These are phyloP conservation scores for Nissolia schottii DNA, from an alignment of 306 rosid species.

Conservation along the genomic window DNA sequence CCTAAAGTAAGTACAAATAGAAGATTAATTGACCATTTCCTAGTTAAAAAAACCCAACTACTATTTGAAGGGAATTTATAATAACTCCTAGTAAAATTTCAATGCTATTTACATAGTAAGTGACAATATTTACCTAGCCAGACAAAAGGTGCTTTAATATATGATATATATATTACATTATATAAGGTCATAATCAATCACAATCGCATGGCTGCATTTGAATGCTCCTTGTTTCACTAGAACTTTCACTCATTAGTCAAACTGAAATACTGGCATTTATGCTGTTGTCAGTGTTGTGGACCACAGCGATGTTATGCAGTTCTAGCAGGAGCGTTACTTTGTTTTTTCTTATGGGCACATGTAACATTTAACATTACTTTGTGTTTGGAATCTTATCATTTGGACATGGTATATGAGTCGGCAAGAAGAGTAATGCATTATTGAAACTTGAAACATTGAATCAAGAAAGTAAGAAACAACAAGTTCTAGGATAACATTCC, in stretches of 20 bases:
- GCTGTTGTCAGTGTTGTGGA: neutral
- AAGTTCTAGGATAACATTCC: slow-evolving; percentile 9
- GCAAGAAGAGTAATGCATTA: neutral
- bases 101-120: neutral
- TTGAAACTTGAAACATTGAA: slow-evolving; percentile 19
- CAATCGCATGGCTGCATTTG: neutral
- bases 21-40: slow-evolving; percentile 2
- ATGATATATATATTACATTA: neutral
- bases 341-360: neutral
- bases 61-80: neutral
- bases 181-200: neutral
- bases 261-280: neutral
- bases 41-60: neutral
- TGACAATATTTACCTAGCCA: neutral
- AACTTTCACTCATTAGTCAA: neutral
- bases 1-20: slow-evolving; percentile 19
- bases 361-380: neutral
- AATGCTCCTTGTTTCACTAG: neutral
- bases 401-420: neutral
- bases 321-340: neutral
- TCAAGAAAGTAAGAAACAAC: slow-evolving; percentile 18
- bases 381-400: neutral
- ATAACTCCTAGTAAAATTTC: neutral
- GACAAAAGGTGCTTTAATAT: neutral
- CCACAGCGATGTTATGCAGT: neutral